Evolutionary conservation across 2,329 filamentous ascomycete species (phyloP).

Genomic region (Arthrinium puccinioides): DNA sequence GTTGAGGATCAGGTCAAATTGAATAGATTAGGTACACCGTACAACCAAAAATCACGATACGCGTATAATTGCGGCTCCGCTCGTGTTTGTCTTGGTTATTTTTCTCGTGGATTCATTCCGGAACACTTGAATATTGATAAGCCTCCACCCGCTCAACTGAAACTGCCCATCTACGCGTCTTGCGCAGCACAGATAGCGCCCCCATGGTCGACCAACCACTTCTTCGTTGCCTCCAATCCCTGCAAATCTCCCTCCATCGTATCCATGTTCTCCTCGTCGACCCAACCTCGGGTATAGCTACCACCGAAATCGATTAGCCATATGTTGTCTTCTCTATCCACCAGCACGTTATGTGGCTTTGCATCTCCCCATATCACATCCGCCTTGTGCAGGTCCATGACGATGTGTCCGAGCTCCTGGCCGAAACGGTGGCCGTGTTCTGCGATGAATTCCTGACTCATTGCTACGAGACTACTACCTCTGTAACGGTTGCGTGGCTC

Average conservation of each 20-base stretch:
- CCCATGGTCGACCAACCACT: too few species aligned
- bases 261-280: slow-evolving; percentile 11
- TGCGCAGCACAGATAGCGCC: too few species aligned
- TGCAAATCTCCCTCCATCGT: slow-evolving; percentile 13
- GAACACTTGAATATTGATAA: too few species aligned
- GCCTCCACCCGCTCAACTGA: too few species aligned
- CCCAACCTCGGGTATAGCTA: slow-evolving; percentile 14
- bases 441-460: neutral
- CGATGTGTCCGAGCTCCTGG: neutral
- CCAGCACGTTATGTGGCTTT: slow-evolving; percentile 7
- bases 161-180: too few species aligned
- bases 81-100: too few species aligned
- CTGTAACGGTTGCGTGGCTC: neutral
- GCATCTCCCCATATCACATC: slow-evolving; percentile 5
- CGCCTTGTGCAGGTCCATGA: neutral
- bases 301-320: slow-evolving; percentile 15
- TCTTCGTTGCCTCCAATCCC: neutral
- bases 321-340: slow-evolving; percentile 2
- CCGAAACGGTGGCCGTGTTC: neutral
- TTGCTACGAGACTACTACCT: neutral
- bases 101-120: too few species aligned
- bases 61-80: too few species aligned
- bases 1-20: too few species aligned
- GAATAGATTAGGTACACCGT: too few species aligned
- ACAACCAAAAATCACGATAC: too few species aligned